Evolutionary conservation across 176 grass and related monocot species (phyloP).

Genomic region (Hordeum marinum): DNA sequence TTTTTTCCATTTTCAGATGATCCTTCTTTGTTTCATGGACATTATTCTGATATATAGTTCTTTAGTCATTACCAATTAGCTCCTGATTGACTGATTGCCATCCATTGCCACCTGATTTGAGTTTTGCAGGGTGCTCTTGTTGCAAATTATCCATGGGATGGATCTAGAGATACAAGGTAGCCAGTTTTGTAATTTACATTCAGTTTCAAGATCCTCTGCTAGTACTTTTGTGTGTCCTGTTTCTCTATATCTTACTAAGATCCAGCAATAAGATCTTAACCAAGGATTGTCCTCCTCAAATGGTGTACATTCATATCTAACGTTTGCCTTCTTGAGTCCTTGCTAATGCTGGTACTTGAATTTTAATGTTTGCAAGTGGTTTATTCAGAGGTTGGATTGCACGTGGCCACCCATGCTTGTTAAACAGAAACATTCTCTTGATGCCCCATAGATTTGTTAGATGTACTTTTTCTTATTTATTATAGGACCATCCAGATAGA

Average conservation of each 20-base stretch:
- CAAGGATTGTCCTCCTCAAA: not conserved
- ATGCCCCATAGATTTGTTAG: not conserved
- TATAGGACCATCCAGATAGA: not conserved
- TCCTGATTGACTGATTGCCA: not conserved
- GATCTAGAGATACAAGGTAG: constrained; percentile 75
- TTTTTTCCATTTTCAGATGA: not conserved
- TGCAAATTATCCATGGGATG: constrained; percentile 99
- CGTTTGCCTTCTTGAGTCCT: not conserved
- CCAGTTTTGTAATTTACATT: constrained; percentile 6
- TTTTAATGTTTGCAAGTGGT: constrained; percentile 6
- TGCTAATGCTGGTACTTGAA: not conserved
- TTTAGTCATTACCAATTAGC: not conserved
- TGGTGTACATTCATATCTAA: not conserved
- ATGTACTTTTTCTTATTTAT: constrained; percentile 1
- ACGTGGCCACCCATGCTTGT: not conserved
- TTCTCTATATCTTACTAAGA: not conserved
- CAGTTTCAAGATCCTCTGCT: constrained; percentile 8
- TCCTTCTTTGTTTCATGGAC: not conserved
- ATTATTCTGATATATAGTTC: not conserved
- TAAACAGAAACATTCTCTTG: not conserved
- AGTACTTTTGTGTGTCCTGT: not conserved
- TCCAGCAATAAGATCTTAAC: constrained; percentile 1
- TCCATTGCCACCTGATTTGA: not conserved
- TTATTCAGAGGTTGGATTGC: not conserved
- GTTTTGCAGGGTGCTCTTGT: constrained; percentile 88